Conservation (phyloP, 495 filamentous ascomycete species). For the Talaromyces liani region DNA sequence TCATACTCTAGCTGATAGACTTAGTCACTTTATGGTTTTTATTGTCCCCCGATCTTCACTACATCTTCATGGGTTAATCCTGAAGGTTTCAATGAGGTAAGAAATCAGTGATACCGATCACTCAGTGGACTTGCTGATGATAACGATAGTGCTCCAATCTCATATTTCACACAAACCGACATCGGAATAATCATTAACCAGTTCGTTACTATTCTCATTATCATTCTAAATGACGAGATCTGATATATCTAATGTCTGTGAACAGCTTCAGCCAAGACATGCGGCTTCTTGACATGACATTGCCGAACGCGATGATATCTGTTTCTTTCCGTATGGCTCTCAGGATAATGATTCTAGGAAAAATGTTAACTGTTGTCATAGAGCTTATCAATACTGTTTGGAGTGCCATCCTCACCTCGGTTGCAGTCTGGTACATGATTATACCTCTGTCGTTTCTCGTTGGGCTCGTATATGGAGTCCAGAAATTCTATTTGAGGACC, state of each 20-base stretch:
- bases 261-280: conserved; percentile 45
- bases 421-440: conserved; percentile 39
- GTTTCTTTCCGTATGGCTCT: not conserved
- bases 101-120: too few species aligned
- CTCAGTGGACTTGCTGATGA: too few species aligned
- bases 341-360: too few species aligned
- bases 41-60: too few species aligned
- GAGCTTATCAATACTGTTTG: conserved; percentile 8
- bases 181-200: conserved; percentile 15
- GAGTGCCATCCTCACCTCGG: conserved; percentile 10
- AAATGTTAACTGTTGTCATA: not conserved
- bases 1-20: too few species aligned
- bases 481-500: not conserved
- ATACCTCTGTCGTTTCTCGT: conserved; percentile 42
- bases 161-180: conserved; percentile 12
- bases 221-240: not conserved
- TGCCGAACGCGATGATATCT: conserved; percentile 16
- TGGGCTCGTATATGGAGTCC: conserved; percentile 40
- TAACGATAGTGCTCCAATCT: too few species aligned
- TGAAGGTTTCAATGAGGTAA: too few species aligned
- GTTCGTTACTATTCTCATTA: conserved; percentile 21
- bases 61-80: too few species aligned
- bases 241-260: not conserved
- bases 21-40: too few species aligned
- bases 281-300: conserved; percentile 35